Evolutionary conservation across 2,329 filamentous ascomycete genomes (phyloP).

Genomic region (Chaetomiaceae sp.): DNA sequence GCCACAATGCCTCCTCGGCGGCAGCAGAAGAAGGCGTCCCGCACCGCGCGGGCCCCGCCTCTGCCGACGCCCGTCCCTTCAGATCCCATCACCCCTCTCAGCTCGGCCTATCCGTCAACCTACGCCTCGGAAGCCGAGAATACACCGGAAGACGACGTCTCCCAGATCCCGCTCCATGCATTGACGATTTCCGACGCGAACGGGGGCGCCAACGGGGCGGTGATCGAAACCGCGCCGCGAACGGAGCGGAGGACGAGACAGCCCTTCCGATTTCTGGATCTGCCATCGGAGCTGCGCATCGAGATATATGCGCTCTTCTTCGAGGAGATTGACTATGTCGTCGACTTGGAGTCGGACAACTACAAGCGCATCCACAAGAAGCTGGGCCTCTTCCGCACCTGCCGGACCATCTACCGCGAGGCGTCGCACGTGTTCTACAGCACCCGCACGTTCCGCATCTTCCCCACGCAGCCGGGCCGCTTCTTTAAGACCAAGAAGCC

Average conservation of each 20-base stretch:
- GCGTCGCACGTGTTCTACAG: constrained; percentile 64
- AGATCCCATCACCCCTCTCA: constrained; percentile 33
- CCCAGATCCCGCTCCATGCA: constrained; percentile 39
- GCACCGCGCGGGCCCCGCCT: constrained; percentile 19
- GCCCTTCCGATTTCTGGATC: constrained; percentile 60
- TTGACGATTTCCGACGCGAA: constrained; percentile 39
- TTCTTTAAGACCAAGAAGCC: constrained; percentile 72
- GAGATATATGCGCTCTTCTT: constrained; percentile 65
- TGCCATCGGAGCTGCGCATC: constrained; percentile 66
- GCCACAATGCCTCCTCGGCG: constrained; percentile 25
- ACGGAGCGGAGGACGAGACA: constrained; percentile 29
- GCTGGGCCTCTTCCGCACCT: constrained; percentile 58
- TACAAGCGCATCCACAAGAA: constrained; percentile 57
- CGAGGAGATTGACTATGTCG: constrained; percentile 45
- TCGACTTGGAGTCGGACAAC: constrained; percentile 66
- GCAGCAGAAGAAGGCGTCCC: constrained; percentile 29
- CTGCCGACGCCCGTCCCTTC: constrained; percentile 33
- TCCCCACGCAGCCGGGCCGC: constrained; percentile 58
- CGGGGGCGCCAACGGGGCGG: constrained; percentile 23
- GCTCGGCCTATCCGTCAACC: constrained; percentile 36
- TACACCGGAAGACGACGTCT: constrained; percentile 37
- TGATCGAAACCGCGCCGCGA: constrained; percentile 21
- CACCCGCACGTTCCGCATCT: constrained; percentile 59
- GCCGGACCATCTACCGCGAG: constrained; percentile 57
- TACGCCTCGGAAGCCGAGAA: constrained; percentile 37